Evolutionary conservation across 228 moss, liverwort and hornwort genomes (phyloP).

Genomic region (Sphagnum magellanicum): DNA sequence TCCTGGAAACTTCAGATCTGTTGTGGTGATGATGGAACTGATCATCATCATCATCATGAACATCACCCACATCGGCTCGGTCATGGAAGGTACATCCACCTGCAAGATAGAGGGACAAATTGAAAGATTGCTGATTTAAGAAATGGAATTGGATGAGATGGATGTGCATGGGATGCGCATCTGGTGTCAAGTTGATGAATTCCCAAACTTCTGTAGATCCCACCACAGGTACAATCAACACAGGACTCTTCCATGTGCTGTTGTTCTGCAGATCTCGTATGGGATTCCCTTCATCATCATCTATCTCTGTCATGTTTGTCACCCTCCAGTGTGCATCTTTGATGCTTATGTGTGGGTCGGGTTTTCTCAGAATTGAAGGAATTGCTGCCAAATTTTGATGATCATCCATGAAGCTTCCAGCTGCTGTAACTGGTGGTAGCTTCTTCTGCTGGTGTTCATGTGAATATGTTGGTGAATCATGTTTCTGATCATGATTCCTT

Average conservation of each 20-base stretch:
- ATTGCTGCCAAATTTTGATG: neutral
- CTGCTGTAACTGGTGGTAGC: too few species aligned
- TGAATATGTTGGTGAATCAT: too few species aligned
- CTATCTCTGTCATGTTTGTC: slow-evolving; percentile 27
- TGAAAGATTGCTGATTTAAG: slow-evolving; percentile 25
- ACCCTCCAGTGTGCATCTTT: slow-evolving; percentile 13
- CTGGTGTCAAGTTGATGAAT: slow-evolving; percentile 56
- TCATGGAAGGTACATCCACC: slow-evolving; percentile 16
- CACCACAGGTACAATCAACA: slow-evolving; percentile 29
- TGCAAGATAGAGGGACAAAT: slow-evolving; percentile 14
- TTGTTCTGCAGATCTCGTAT: slow-evolving; percentile 8
- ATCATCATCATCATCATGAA: neutral
- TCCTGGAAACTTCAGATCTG: slow-evolving; percentile 9
- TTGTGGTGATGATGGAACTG: neutral
- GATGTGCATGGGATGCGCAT: slow-evolving; percentile 78
- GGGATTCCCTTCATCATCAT: slow-evolving; percentile 19
- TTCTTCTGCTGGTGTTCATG: too few species aligned
- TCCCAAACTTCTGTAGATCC: slow-evolving; percentile 62
- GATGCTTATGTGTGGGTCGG: neutral
- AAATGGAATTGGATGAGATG: slow-evolving; percentile 58
- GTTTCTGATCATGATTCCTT: too few species aligned
- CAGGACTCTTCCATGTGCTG: slow-evolving; percentile 31
- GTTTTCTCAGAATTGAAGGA: neutral
- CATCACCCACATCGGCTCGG: neutral
- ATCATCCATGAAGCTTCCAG: too few species aligned